Percentiles rank a stretch among this genome's conserved stretches.
phyloP scores from a whole-genome alignment of 441 rosid species.

The Erodium trifolium region DNA sequence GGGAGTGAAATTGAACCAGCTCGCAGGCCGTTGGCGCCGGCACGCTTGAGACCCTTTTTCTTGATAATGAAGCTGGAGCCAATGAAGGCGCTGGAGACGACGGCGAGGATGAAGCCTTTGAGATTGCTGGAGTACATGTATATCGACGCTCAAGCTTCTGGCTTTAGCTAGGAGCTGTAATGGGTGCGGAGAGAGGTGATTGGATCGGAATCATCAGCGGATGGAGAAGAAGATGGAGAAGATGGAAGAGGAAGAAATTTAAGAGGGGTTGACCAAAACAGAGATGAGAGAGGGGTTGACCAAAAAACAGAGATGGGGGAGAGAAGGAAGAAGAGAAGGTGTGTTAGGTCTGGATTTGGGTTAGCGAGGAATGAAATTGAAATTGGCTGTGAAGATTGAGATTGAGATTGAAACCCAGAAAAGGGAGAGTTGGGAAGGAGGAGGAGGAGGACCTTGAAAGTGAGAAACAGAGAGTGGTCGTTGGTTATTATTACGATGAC shows the following conservation, averaged over 20 bases:
- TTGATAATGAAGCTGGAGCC: conserved; percentile 6
- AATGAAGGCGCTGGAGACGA: conserved; percentile 7
- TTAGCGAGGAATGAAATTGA: no score
- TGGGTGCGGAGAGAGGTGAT: background rate
- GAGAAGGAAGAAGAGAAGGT: background rate
- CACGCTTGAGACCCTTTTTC: conserved; percentile 6
- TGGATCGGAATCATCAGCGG: conserved; percentile 4
- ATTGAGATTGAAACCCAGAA: no score
- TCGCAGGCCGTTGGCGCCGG: conserved; percentile 6
- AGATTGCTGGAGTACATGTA: conserved; percentile 2
- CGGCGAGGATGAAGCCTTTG: conserved; percentile 2
- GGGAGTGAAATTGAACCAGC: background rate
- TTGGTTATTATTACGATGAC: background rate
- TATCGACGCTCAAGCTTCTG: background rate
- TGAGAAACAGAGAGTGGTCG: background rate
- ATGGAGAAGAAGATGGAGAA: background rate
- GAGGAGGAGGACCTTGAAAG: background rate
- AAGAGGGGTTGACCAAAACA: background rate
- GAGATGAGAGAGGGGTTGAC: background rate
- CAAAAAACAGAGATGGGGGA: background rate
- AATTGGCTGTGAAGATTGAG: background rate
- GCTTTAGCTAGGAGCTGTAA: background rate
- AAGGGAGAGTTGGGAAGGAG: background rate
- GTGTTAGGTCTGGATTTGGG: background rate
- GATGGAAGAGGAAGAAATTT: background rate